Conservation (phyloP, 1,284 basidiomycete genomes). For the Melanopsichium pennsylvanicum region DNA sequence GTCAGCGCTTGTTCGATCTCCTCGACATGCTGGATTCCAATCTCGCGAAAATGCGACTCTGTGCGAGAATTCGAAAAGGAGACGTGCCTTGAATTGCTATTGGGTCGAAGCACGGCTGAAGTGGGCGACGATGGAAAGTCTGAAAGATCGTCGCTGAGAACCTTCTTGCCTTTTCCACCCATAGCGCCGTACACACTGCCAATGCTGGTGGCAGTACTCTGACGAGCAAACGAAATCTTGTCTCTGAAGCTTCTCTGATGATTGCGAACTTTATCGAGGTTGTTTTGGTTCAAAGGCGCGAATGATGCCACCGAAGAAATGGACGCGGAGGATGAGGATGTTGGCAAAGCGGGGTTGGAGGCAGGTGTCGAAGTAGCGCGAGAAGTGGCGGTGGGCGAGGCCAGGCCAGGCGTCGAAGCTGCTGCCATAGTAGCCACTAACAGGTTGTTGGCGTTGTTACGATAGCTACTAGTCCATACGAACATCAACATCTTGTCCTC, state of each 20-base stretch:
- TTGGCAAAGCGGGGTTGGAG: not conserved
- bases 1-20: not conserved
- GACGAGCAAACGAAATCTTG: not conserved
- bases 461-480: slow-evolving; percentile 71
- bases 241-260: not conserved
- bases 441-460: slow-evolving; percentile 1
- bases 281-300: not conserved
- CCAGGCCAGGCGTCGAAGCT: not conserved
- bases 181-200: not conserved
- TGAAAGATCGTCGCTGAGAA: not conserved
- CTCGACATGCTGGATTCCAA: not conserved
- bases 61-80: not conserved
- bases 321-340: not conserved
- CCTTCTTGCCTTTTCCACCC: not conserved
- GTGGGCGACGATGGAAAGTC: not conserved
- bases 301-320: not conserved
- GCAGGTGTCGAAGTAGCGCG: slow-evolving; percentile 66
- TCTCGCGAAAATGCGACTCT: not conserved
- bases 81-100: not conserved
- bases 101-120: not conserved
- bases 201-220: not conserved
- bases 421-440: not conserved
- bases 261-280: not conserved
- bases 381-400: not conserved
- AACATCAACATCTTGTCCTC: slow-evolving; percentile 81